Base-by-base conservation (phyloP, 805 yeast species). In the Diddensiella santjacobensis region DNA sequence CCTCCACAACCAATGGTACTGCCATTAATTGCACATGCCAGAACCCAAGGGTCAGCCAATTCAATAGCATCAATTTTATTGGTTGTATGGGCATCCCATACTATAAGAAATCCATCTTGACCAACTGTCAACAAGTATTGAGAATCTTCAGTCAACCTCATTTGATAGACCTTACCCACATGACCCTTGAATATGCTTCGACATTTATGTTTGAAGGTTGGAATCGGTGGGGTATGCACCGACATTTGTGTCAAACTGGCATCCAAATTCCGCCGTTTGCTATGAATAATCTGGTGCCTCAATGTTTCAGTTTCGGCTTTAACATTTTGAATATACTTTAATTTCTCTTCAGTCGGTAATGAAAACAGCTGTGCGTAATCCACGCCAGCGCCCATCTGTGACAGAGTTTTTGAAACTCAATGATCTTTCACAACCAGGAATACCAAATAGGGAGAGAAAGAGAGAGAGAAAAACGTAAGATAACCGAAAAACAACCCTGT, bases 1-100 rank as follows among this genome's bases (percentile, higher is more conserved):
- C 96, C 96, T 0, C 86, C 96, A 52, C 84, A 76, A 0, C 95
- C 96, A 3, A 83, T 81, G 0, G 84, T 82, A 45, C 78, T 74
- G 0, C 89, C 87, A 1, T 90, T 77, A 22, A 79, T 75, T 2
- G 83, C 88, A 69, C 95, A 83, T 4, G 85, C 69, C 44, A 86
- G 72, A 0, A 86, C 89, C 86, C 93, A 88, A 40, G 81, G 84
- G 40, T 84, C 84, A 42, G 83, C 87, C 47, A 89, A 68, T 3
- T 81, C 76, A 15, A 89, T 77, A 0, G 88, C 87, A 47, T 80
- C 79, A 47, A 77, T 70, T 60, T 89, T 90, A 53, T 77, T 69
- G 2, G 89, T 90, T 0, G 87, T 77, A 2, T 75, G 69, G 0
- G 87, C 74, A 63, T 89, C 91, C 96, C 97, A 90, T 18, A 87